Evolutionary conservation across 345 rosid species (phyloP), one percentile per base, ranked within the genome.

Genomic region (Ailanthus altissimus): DNA sequence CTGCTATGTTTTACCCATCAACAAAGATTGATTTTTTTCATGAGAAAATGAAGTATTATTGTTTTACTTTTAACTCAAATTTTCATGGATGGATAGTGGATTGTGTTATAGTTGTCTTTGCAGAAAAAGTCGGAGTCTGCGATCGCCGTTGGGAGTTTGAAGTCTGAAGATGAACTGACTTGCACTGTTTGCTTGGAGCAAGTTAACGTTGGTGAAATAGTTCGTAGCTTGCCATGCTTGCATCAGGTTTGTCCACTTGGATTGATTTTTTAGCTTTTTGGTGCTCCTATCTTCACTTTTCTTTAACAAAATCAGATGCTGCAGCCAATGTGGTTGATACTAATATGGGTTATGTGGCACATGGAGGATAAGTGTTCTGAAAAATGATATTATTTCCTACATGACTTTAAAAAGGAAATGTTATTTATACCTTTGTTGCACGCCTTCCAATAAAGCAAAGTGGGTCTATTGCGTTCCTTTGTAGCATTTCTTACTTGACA

Each of bases 101-200:
- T 21, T 74, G 47, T 0, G 57, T 60, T 67, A 66, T 75, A 69
- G 18, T 70, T 79, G 58, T 75, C 66, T 77, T 36, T 51, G 81
- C 88, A 67, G 85, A 87, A 90, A 83, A 86, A 81, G 81, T 88
- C 83, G 80, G 93, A 89, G 65, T 64, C 85, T 70, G 36, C 21
- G 7, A 74, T 16, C 83, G 73, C 67, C 58, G 84, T 76, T 14
- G 80, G 79, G 59, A 76, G 70, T 82, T 61, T 57, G 79, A 87
- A 87, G 75, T 83, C 79, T 68, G 93, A 89, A 8, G 93, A 90
- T 63, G 95, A 88, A 77, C 81, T 92, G 75, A 89, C 95, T 71
- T 90, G 97, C 78, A 88, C 86, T 77, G 93, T 90, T 82, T 92
- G 94, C 89, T 85, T 90, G 75, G 97, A 92, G 84, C 95, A 92